Percentiles rank a stretch among this genome's conserved stretches.
Evolutionary conservation across 139 green algal species (phyloP).

Genomic region (Coelastrella sp.): DNA sequence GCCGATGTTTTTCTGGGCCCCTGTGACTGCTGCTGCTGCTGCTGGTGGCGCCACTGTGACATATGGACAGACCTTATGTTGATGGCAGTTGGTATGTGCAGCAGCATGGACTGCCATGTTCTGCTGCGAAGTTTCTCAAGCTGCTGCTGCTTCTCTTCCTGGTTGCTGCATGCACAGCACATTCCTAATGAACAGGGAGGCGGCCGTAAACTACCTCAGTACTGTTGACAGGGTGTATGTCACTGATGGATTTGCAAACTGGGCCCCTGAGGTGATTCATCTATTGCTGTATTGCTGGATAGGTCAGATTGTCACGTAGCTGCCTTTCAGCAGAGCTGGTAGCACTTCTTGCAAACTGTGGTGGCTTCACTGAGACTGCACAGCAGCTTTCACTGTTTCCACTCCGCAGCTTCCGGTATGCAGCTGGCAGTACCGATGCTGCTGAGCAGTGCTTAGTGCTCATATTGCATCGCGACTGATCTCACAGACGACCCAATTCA

Average conservation of each 20-base stretch:
- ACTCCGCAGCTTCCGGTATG: too few species aligned
- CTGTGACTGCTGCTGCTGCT: not conserved
- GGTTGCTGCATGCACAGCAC: constrained; percentile 26
- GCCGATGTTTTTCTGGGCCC: not conserved
- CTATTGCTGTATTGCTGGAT: not conserved
- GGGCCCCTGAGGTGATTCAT: constrained; percentile 67
- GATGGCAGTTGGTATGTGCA: not conserved
- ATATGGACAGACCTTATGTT: constrained; percentile 63
- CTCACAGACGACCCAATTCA: too few species aligned
- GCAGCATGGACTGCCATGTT: not conserved
- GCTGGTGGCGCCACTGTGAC: constrained; percentile 74
- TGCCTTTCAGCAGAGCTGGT: not conserved
- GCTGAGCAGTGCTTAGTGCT: too few species aligned
- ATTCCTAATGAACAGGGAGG: constrained; percentile 85
- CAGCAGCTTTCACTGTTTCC: too few species aligned
- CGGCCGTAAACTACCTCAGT: constrained; percentile 92
- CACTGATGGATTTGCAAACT: constrained; percentile 88
- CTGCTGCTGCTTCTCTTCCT: not conserved
- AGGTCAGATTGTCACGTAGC: not conserved
- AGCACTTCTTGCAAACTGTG: too few species aligned
- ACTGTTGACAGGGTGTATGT: constrained; percentile 80
- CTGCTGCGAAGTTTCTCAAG: not conserved
- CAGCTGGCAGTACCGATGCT: too few species aligned
- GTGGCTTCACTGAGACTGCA: too few species aligned
- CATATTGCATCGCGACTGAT: too few species aligned